Base-by-base conservation (phyloP, 1,284 basidiomycete genomes). In the Heterobasidion parviporum region DNA sequence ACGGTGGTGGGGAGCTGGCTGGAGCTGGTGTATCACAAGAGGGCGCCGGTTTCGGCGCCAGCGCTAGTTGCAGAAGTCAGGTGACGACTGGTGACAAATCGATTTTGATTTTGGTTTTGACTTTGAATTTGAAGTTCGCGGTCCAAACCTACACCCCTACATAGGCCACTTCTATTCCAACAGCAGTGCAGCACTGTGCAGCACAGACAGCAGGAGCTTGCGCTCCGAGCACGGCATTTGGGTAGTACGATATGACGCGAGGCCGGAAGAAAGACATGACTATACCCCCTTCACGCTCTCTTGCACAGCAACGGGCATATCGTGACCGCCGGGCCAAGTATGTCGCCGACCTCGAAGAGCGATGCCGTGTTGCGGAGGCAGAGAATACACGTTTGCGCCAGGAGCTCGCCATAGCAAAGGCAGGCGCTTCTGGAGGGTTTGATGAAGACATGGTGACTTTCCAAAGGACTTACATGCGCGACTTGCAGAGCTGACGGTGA, bases 241-340 rank as follows among this genome's bases (percentile, higher is more conserved):
- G 26, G 6, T 26, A 4, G 26, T 41, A 53, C 52, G 35, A 47
- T 33, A 85, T 85, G 83, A 78, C 81, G 55, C 73, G 82, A 67
- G 82, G 82, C 49, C 77, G 83, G 61, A 79, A 82, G 68, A 84
- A 82, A 68, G 82, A 85, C 67, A 68, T 77, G 50, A 79, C 59
- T 74, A 79, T 66, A 70, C 81, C 60, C 65, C 80, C 46, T 53
- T 70, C 70, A 26, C 67, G 71, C 51, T 62, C 71, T 18, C 65
- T 73, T 52, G 72, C 81, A 54, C 77, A 82, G 59, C 82, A 85
- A 64, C 74, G 83, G 9, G 81, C 83, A 65, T 85, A 84, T 64
- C 78, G 83, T 45, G 82, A 82, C 10, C 74, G 82, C 51, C 80
- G 80, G 63, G 78, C 81, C 6, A 74, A 74, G 55, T 80, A 83